These are phyloP conservation scores for Xenoacremonium recifei DNA, from an alignment of 2,329 filamentous ascomycete genomes.

Conservation along the genomic window DNA sequence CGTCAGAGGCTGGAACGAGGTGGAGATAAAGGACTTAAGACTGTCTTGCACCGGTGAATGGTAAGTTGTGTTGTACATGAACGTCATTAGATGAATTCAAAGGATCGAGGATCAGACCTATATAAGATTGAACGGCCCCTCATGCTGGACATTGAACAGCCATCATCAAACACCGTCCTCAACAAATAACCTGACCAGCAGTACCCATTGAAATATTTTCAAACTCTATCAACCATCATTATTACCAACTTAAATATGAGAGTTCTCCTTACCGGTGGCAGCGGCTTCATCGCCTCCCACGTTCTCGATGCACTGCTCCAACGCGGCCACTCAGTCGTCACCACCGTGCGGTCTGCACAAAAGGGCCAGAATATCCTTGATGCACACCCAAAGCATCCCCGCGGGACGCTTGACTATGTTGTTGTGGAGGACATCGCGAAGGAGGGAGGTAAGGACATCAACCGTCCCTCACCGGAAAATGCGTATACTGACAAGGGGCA, in stretches of 20 bases:
- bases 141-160: too few species aligned
- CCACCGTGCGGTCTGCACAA: constrained; percentile 46
- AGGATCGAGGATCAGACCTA: too few species aligned
- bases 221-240: too few species aligned
- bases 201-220: too few species aligned
- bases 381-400: constrained; percentile 37
- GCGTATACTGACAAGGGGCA: too few species aligned
- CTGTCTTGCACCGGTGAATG: background rate
- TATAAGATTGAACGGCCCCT: too few species aligned
- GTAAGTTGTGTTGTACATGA: too few species aligned
- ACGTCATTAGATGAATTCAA: too few species aligned
- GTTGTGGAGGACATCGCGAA: constrained; percentile 74
- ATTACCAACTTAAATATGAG: too few species aligned
- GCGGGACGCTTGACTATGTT: constrained; percentile 39
- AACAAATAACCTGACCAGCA: too few species aligned
- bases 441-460: constrained; percentile 41
- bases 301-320: constrained; percentile 46
- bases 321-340: constrained; percentile 46
- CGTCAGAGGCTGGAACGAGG: background rate
- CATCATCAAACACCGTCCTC: too few species aligned
- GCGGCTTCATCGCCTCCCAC: constrained; percentile 25
- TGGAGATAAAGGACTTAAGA: background rate
- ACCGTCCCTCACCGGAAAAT: too few species aligned
- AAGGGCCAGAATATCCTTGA: constrained; percentile 46
- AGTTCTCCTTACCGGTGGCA: background rate